Base-by-base conservation (phyloP, 208 protist genomes). In the Tetramitus jugosus region DNA sequence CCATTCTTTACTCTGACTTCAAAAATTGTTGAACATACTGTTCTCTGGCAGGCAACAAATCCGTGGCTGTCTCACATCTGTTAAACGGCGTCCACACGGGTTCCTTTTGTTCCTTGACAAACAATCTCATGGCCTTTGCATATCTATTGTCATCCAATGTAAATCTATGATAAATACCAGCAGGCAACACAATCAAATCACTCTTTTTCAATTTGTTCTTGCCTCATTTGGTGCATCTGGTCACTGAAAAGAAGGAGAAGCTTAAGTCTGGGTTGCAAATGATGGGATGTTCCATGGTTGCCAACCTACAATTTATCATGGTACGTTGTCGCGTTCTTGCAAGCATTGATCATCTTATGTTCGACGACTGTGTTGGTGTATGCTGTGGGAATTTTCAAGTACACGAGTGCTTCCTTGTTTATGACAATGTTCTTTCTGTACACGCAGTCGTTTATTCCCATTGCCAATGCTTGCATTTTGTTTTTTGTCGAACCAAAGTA, bases 81-180 rank as follows among this genome's bases (percentile, higher is more conserved):
- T 84, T 83, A 33, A 93, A 61, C 31, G 90, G 83, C 20, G 89
- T 80, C 89, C 89, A 94, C 72, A 83, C 82, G 26, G 91, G 90
- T 46, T 88, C 88, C n/a, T 35, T 31, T n/a, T 35, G 23, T 42
- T 0, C 3, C 0, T 84, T 82, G 65, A 90, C 80, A 83, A 94
- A 95, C 53, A 94, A 82, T 60, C 91, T 89, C 37, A 92, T 77
- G 1, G 89, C 87, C 76, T 88, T 79, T 26, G 82, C 83, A 81
- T 85, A 87, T 43, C 88, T 80, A 49, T 62, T 79, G 7, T 77
- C 67, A 35, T 85, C 85, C 13, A 86, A 82, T 14, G 89, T 93
- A 82, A 94, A 94, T 79, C 91, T 88, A 76, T 95, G 91, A 82
- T 93, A 94, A 49, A 93, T 89, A 76, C 92, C 91, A 7, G 88